These are phyloP conservation scores for Globisporangium polare DNA, from an alignment of 352 stramenopile species.

Conservation along the genomic window DNA sequence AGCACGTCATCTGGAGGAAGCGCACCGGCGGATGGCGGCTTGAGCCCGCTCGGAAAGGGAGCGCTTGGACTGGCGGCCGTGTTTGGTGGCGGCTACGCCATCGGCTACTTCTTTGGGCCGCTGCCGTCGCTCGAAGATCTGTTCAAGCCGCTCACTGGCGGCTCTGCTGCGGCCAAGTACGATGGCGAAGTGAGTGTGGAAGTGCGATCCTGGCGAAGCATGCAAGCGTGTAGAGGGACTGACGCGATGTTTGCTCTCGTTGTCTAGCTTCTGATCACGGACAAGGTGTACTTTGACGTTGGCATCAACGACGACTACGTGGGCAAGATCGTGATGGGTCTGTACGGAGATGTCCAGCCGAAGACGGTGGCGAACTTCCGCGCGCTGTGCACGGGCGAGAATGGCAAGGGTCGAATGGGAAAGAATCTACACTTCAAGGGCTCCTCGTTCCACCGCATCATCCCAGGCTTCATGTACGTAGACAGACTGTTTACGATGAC, in stretches of 20 bases:
- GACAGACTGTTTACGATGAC: not conserved
- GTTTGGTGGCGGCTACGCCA: conserved; percentile 59
- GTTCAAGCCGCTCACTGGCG: conserved; percentile 27
- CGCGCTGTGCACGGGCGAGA: conserved; percentile 76
- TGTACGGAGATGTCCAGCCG: conserved; percentile 76
- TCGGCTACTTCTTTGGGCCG: conserved; percentile 68
- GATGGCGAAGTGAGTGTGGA: conserved; percentile 38
- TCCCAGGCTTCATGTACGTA: conserved; percentile 92
- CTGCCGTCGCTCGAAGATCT: conserved; percentile 62
- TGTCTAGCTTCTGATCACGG: conserved; percentile 49
- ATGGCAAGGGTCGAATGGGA: conserved; percentile 68
- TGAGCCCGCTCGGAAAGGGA: conserved; percentile 40
- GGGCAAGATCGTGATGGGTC: conserved; percentile 76
- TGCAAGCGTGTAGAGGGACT: not conserved
- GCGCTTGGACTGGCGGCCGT: conserved; percentile 43
- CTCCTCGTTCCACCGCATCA: conserved; percentile 95
- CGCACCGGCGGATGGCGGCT: conserved; percentile 10
- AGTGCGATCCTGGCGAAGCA: too few relatives aligned
- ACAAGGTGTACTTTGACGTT: conserved; percentile 96
- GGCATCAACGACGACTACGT: conserved; percentile 91
- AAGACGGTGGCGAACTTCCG: conserved; percentile 82
- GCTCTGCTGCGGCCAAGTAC: conserved; percentile 29
- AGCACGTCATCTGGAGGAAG: conserved; percentile 3
- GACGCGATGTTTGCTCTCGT: not conserved
- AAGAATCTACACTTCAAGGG: conserved; percentile 96